Evolutionary conservation across 768 basidiomycete species (phyloP), one percentile per base, ranked within the genome.

Genomic region (Astraeus odoratus): DNA sequence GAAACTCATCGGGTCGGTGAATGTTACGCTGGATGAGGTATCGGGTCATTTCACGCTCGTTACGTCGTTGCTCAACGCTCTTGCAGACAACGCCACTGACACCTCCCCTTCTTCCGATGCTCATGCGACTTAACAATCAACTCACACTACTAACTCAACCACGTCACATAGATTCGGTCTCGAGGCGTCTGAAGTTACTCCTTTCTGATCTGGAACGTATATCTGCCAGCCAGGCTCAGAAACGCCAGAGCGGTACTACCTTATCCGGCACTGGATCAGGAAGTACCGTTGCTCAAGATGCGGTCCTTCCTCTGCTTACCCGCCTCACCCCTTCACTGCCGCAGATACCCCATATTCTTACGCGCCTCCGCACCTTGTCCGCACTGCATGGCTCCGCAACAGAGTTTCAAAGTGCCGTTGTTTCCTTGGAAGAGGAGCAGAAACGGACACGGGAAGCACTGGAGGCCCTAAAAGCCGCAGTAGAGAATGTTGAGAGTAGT

Each of bases 141-240:
- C 70, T 98, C 19, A 78, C 82, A 6, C 72, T 97, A 13, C 80
- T 99, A 37, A 89, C 95, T 0, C 93, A 97, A 67, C 95, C 96
- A 0, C 81, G 94, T 13, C 93, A 98, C 58, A 83, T 98, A 40
- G 96, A 99, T 64, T 87, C 91, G 9, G 86, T 97, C 50, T 94
- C 94, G 2, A 80, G 95, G 4, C 83, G 95, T 4, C 77, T 98
- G 49, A 99, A 98, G 57, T 70, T 97, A 7, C 77, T 98, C 15
- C 74, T 95, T 12, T 84, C 92, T 1, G 96, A 99, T 64, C 77
- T 99, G 41, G 95, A 98, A 40, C 83, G 94, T 24, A 76, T 79
- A 4, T 80, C 83, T 26, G 60, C 62, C 5, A 72, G 67, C 10
- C 62, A 63, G 34, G 10, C 16, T 30, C 61, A 46, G 43, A 60